Conservation (phyloP, 495 filamentous ascomycete genomes). For the Penicillium parvum region DNA sequence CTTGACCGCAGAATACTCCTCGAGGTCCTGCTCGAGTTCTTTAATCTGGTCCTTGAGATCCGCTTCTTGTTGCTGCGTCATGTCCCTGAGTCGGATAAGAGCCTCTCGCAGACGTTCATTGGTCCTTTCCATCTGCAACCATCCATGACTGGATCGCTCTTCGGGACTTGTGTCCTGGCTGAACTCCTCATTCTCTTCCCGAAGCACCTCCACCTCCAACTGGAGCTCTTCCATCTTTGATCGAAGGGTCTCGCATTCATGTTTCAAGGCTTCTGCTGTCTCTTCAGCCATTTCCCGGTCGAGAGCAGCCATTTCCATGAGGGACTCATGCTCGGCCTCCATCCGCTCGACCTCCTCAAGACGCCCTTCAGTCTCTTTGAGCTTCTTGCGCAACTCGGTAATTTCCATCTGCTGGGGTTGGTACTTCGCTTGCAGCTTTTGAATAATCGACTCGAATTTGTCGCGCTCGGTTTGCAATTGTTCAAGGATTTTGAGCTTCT, state of each 20-base stretch:
- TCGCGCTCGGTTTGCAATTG: constrained; percentile 74
- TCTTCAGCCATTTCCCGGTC: constrained; percentile 98
- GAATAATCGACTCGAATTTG: constrained; percentile 82
- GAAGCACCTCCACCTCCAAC: constrained; percentile 80
- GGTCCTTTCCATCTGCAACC: constrained; percentile 84
- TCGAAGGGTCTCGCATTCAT: constrained; percentile 75
- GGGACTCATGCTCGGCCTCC: constrained; percentile 76
- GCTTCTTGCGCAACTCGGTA: constrained; percentile 63
- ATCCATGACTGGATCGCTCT: constrained; percentile 78
- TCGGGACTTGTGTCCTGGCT: constrained; percentile 82
- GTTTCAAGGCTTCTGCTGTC: constrained; percentile 71
- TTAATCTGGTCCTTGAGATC: constrained; percentile 74
- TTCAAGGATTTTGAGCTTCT: constrained; percentile 77
- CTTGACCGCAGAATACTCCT: constrained; percentile 66
- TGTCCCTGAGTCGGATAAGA: constrained; percentile 75
- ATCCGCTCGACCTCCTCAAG: constrained; percentile 65
- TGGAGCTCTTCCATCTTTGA: constrained; percentile 75
- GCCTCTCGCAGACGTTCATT: constrained; percentile 89
- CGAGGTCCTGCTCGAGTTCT: constrained; percentile 70
- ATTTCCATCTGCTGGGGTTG: constrained; percentile 83
- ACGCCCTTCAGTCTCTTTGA: constrained; percentile 69
- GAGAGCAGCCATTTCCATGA: constrained; percentile 81
- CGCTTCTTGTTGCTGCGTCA: constrained; percentile 79
- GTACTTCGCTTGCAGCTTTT: constrained; percentile 86
- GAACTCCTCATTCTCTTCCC: constrained; percentile 81